Base-by-base conservation (phyloP, 2,329 filamentous ascomycete genomes). In the Exserohilum rostratum region DNA sequence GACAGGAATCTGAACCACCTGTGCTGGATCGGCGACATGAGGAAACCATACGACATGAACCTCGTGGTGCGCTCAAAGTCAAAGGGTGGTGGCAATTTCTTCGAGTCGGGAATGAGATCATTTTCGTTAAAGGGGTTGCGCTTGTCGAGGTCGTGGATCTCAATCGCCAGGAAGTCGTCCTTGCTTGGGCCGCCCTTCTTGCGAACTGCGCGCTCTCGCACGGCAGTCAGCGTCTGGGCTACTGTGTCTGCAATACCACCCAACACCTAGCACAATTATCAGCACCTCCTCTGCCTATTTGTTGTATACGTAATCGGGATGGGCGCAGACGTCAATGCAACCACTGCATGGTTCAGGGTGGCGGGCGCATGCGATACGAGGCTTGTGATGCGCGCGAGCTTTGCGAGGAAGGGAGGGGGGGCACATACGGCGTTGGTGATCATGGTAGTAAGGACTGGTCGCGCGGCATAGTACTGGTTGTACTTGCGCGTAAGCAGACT, bases 31-130 rank as follows among this genome's bases (percentile, higher is more conserved):
- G 95, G 95, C 4, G 95, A 92, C 91, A 98, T 97, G 71, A 90
- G 85, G 79, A 98, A 97, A 72, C 92, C 92, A 75, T 98, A 99
- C 5, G 90, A 89, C 91, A 98, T 97, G 80, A 98, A 99, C 43
- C 95, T 85, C 1, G 91, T 93, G 60, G 97, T 81, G 44, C 95
- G 87, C 79, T 98, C 95, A 69, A 98, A 98, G 77, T 99, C 93
- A 71, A 99, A 98, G 0, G 91, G 87, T 3, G 91, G 90, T 25
- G 92, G 90, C 0, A 89, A 82, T 10, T 75, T 70, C 65, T 83
- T 85, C 15, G 77, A 77, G 27, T 84, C 83, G 52, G 87, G 85
- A 47, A 92, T 86, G 40, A 91, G 78, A 38, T 93, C 90, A 46
- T 81, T 80, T 37, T 82, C 67, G 76, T 85, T 77, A 71, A 82